phyloP scores from a whole-genome alignment of 768 basidiomycete species.

The Myochromella boudieri region DNA sequence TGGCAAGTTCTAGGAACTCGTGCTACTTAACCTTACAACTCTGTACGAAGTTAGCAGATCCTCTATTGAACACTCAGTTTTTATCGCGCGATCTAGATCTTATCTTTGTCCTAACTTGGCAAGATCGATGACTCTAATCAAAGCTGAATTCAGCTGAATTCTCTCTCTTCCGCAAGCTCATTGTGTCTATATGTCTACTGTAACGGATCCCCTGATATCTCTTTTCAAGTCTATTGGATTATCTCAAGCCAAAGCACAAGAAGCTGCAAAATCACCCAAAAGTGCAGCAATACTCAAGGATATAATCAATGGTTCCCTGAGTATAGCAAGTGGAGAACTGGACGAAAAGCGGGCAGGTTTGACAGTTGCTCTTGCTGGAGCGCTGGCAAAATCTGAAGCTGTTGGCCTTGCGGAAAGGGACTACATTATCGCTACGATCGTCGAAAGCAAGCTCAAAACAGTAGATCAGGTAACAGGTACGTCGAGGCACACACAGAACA shows the following conservation, averaged over 20 bases:
- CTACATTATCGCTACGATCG: slow-evolving; percentile 67
- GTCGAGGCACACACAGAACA: slow-evolving; percentile 22
- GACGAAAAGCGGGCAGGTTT: slow-evolving; percentile 80
- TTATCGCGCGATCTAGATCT: slow-evolving; percentile 8
- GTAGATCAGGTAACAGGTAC: slow-evolving; percentile 87
- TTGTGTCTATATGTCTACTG: too few species aligned
- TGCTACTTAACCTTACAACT: too few species aligned
- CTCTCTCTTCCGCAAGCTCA: too few species aligned
- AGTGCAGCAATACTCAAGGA: slow-evolving; percentile 67
- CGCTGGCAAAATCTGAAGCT: slow-evolving; percentile 51
- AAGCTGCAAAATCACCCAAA: slow-evolving; percentile 81
- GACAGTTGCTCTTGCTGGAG: slow-evolving; percentile 63
- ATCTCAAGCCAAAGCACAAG: slow-evolving; percentile 71
- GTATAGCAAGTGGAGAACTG: slow-evolving; percentile 43
- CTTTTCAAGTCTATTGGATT: slow-evolving; percentile 81
- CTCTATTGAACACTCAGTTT: background rate
- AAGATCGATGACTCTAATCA: background rate
- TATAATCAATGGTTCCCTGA: slow-evolving; percentile 59
- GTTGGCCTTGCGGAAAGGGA: slow-evolving; percentile 54
- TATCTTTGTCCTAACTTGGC: slow-evolving; percentile 14
- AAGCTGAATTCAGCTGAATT: background rate
- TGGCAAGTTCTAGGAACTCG: too few species aligned
- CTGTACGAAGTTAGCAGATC: too few species aligned
- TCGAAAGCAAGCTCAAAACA: slow-evolving; percentile 71
- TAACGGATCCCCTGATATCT: slow-evolving; percentile 31